Percentiles rank a stretch among this genome's conserved stretches.
Evolutionary conservation across 2,329 filamentous ascomycete species (phyloP).

Genomic region (Hypoxylon sp.): DNA sequence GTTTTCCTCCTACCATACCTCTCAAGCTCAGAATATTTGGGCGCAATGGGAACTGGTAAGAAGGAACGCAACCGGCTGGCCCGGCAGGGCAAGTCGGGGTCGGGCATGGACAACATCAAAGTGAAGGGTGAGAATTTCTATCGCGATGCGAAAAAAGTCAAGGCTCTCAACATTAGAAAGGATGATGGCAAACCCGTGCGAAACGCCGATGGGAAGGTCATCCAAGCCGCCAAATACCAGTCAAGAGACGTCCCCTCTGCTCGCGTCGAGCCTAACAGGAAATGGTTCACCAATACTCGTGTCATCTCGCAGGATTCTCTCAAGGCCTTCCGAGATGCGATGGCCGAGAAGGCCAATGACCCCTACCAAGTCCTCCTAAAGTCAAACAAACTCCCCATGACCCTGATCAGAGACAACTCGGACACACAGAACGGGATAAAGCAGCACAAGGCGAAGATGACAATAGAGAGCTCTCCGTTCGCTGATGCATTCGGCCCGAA

Average conservation of each 20-base stretch:
- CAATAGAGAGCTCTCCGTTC: constrained; percentile 88
- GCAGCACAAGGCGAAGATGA: constrained; percentile 93
- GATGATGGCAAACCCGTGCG: constrained; percentile 86
- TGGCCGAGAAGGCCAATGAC: constrained; percentile 89
- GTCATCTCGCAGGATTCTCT: constrained; percentile 91
- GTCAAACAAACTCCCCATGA: constrained; percentile 97
- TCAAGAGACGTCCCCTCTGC: constrained; percentile 84
- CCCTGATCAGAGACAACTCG: constrained; percentile 84
- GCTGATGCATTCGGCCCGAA: constrained; percentile 93
- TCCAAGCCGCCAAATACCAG: constrained; percentile 86
- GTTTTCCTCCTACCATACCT: constrained; percentile 44
- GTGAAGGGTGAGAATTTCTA: constrained; percentile 99
- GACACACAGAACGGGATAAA: constrained; percentile 83
- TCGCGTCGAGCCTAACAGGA: constrained; percentile 93
- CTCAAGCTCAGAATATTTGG: constrained; percentile 50
- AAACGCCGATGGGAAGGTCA: constrained; percentile 86
- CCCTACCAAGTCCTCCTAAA: constrained; percentile 96
- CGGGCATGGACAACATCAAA: constrained; percentile 93
- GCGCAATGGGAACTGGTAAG: constrained; percentile 86
- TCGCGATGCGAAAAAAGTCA: constrained; percentile 87
- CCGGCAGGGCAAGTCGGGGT: constrained; percentile 85
- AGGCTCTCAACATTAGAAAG: constrained; percentile 90
- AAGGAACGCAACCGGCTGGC: constrained; percentile 87
- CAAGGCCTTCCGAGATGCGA: constrained; percentile 87
- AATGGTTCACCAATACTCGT: constrained; percentile 97